These are phyloP conservation scores for Trichoderma sp. DNA, from an alignment of 2,329 filamentous ascomycete genomes.

Conservation along the genomic window DNA sequence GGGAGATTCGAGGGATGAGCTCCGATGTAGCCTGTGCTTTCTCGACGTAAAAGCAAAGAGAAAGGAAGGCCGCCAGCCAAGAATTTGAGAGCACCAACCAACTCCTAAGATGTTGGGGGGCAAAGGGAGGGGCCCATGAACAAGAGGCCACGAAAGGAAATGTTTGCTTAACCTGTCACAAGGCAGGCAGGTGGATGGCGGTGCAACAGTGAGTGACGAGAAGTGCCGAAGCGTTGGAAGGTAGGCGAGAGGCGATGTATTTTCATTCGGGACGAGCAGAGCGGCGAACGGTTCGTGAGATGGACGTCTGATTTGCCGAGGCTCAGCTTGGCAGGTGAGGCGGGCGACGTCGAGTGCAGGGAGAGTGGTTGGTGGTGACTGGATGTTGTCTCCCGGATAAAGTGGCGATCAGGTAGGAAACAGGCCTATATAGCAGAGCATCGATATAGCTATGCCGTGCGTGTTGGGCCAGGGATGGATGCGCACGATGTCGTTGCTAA, in stretches of 20 bases:
- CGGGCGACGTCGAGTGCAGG: neutral
- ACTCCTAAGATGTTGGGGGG: neutral
- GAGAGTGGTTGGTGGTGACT: neutral
- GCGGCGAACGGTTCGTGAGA: neutral
- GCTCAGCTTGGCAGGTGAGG: neutral
- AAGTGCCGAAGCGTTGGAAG: slow-evolving; percentile 7
- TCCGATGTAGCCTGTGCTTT: neutral
- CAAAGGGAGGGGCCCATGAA: slow-evolving; percentile 16
- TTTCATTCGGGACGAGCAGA: neutral
- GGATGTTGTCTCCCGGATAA: neutral
- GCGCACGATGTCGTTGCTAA: neutral
- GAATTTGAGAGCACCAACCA: neutral
- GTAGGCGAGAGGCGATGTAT: slow-evolving; percentile 24
- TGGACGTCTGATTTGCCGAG: slow-evolving; percentile 18
- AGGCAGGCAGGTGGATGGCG: slow-evolving; percentile 29
- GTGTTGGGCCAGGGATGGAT: neutral
- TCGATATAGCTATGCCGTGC: neutral
- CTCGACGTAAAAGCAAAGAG: neutral
- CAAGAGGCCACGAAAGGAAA: slow-evolving; percentile 26
- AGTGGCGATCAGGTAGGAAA: neutral
- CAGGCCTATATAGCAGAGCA: neutral
- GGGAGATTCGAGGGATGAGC: neutral
- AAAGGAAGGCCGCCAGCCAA: slow-evolving; percentile 6
- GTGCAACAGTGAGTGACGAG: slow-evolving; percentile 29
- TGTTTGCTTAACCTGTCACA: slow-evolving; percentile 30